phyloP scores from a whole-genome alignment of 2,329 filamentous ascomycete species.

The Cadophora malorum region DNA sequence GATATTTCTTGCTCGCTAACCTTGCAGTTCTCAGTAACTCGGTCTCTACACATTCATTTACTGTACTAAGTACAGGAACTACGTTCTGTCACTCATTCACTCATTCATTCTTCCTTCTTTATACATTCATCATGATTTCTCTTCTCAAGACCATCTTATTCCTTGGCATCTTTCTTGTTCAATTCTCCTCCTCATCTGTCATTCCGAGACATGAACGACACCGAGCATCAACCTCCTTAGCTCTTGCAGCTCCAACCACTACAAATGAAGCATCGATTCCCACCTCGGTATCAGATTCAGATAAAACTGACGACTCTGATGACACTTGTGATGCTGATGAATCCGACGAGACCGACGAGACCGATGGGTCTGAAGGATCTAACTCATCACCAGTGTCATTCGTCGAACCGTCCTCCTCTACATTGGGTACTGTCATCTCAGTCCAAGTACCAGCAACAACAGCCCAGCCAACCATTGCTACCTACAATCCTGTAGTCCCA shows the following conservation, averaged over 20 bases:
- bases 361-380: not conserved
- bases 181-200: conserved; percentile 23
- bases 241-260: conserved; percentile 2
- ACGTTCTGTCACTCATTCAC: conserved; percentile 13
- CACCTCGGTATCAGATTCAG: not conserved
- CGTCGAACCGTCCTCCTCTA: not conserved
- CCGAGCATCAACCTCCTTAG: not conserved
- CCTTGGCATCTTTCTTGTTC: conserved; percentile 21
- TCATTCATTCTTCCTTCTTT: conserved; percentile 17
- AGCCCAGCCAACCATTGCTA: not conserved
- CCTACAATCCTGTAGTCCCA: not conserved
- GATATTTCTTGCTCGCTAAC: not conserved
- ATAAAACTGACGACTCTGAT: not conserved
- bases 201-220: conserved; percentile 17
- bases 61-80: conserved; percentile 8
- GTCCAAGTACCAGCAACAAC: not conserved
- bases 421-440: not conserved
- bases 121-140: conserved; percentile 25
- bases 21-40: conserved; percentile 17
- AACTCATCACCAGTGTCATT: not conserved
- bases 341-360: conserved; percentile 9
- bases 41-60: conserved; percentile 18
- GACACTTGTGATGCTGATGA: not conserved
- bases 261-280: conserved; percentile 6
- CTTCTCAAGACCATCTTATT: conserved; percentile 24